Percentiles rank a stretch among this genome's conserved stretches.
phyloP scores from a whole-genome alignment of 768 basidiomycete genomes.

The Sutorius australiensis region DNA sequence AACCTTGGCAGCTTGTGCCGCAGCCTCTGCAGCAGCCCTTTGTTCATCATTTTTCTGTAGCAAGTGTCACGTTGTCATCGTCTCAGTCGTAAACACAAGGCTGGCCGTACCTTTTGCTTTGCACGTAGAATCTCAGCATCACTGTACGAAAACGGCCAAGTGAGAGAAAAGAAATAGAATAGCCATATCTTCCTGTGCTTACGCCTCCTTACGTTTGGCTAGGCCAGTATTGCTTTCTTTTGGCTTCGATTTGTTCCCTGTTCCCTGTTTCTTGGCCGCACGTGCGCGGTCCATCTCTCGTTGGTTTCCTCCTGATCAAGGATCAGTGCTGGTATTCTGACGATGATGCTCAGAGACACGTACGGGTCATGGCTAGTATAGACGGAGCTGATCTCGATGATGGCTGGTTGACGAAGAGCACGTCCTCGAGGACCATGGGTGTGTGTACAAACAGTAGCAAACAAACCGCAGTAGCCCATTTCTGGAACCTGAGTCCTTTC shows the following conservation, averaged over 20 bases:
- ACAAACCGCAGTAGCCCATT: constrained; percentile 9
- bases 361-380: constrained; percentile 49
- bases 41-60: constrained; percentile 55
- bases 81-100: constrained; percentile 5
- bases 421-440: background rate
- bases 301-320: constrained; percentile 69
- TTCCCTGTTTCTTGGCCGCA: constrained; percentile 67
- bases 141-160: constrained; percentile 38
- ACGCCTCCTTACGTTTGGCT: constrained; percentile 74
- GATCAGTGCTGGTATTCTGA: constrained; percentile 8
- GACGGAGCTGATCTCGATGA: constrained; percentile 4
- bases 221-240: constrained; percentile 66
- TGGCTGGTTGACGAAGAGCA: background rate
- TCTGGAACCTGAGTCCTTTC: constrained; percentile 1
- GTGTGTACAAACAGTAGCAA: constrained; percentile 24
- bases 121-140: constrained; percentile 72
- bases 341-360: constrained; percentile 24
- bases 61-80: background rate
- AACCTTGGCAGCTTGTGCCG: constrained; percentile 10
- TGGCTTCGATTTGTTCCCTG: constrained; percentile 49
- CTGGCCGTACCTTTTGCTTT: constrained; percentile 67
- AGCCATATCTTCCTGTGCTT: constrained; percentile 34
- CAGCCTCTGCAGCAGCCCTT: constrained; percentile 33
- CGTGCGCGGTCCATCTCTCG: constrained; percentile 70
- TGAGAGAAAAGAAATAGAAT: constrained; percentile 20